Conservation (phyloP, 352 stramenopile genomes). For the Albugo candida region DNA sequence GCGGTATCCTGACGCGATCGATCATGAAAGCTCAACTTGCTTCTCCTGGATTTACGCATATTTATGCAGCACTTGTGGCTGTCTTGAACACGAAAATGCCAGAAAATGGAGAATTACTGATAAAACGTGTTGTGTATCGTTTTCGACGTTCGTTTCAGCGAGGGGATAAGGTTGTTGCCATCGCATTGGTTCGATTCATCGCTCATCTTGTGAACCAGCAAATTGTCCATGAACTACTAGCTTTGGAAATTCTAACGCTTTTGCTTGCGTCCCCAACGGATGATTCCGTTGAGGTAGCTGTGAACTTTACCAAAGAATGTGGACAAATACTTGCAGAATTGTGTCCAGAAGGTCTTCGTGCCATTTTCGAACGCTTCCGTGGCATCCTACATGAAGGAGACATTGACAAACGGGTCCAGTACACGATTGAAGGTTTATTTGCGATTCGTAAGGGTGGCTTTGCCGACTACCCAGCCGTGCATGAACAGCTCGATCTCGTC, state of each 20-base stretch:
- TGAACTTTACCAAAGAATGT: conserved; percentile 94
- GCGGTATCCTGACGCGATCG: conserved; percentile 85
- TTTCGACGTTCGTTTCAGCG: conserved; percentile 93
- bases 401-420: conserved; percentile 96
- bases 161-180: conserved; percentile 90
- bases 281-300: conserved; percentile 95
- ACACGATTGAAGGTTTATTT: conserved; percentile 96
- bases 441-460: conserved; percentile 92
- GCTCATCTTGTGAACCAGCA: conserved; percentile 98
- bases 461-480: conserved; percentile 84
- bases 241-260: conserved; percentile 93
- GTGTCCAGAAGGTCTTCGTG: conserved; percentile 80
- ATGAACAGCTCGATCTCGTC: conserved; percentile 93
- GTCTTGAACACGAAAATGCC: conserved; percentile 99
- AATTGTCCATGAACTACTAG: conserved; percentile 93
- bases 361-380: conserved; percentile 95
- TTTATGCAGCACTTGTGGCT: conserved; percentile 92
- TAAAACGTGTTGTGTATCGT: conserved; percentile 85
- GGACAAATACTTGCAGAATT: conserved; percentile 78
- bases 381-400: conserved; percentile 93
- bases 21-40: conserved; percentile 93
- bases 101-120: conserved; percentile 90
- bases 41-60: conserved; percentile 90
- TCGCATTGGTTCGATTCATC: conserved; percentile 92
- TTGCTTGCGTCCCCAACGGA: conserved; percentile 94